A percentile compares a stretch with the other conserved stretches of the same genome.
phyloP scores from a whole-genome alignment of 768 basidiomycete genomes.

The Hortiboletus flavorubellus region DNA sequence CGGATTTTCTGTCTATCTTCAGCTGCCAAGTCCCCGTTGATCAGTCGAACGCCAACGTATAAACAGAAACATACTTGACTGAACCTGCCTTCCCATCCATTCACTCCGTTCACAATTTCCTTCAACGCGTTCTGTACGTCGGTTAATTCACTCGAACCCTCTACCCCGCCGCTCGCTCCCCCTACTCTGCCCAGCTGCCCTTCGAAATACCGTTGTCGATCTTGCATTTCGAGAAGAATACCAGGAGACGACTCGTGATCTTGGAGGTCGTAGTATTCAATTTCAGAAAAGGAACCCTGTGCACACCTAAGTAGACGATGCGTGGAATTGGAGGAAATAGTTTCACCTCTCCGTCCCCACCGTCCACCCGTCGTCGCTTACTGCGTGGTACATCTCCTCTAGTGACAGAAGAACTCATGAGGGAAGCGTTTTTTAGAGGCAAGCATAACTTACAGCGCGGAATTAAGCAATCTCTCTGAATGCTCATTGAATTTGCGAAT shows the following conservation, averaged over 20 bases:
- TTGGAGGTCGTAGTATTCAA: conserved; percentile 84
- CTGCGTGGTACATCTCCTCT: conserved; percentile 56
- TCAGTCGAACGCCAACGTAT: too few relatives aligned
- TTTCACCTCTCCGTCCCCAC: conserved; percentile 42
- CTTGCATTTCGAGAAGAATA: conserved; percentile 84
- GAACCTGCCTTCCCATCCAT: conserved; percentile 39
- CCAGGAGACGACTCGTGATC: conserved; percentile 62
- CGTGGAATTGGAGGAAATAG: background rate
- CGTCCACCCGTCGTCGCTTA: conserved; percentile 58
- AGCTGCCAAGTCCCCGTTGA: conserved; percentile 38
- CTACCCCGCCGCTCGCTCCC: background rate
- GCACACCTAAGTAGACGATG: background rate
- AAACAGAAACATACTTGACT: conserved; percentile 28
- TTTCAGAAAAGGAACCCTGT: conserved; percentile 46
- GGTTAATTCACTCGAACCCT: conserved; percentile 28
- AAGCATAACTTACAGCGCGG: conserved; percentile 57
- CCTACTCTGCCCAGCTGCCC: conserved; percentile 34
- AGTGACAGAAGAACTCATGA: background rate
- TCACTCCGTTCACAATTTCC: conserved; percentile 40
- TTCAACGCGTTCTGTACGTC: conserved; percentile 48
- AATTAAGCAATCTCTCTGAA: conserved; percentile 71
- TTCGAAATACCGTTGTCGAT: conserved; percentile 70
- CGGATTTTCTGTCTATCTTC: conserved; percentile 63
- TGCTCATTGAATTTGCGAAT: conserved; percentile 35
- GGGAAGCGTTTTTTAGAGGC: background rate